Evolutionary conservation across 129 eudicot species (phyloP).

Genomic region (Erigeron canadensis): DNA sequence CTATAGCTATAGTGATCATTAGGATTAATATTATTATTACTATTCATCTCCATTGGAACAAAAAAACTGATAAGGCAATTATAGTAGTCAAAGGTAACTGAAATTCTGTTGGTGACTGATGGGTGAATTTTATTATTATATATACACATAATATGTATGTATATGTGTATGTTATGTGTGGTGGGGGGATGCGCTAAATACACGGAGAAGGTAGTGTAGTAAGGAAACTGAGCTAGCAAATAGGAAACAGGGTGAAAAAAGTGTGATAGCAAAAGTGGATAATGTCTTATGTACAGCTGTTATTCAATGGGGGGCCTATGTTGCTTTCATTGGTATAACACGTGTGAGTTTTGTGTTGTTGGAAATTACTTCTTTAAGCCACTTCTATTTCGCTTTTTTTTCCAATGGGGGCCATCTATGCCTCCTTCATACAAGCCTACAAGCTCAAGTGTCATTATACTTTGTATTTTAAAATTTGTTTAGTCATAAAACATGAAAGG

Average conservation of each 20-base stretch:
- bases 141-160: background rate
- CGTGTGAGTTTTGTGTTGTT: constrained; percentile 33
- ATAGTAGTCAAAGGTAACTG: background rate
- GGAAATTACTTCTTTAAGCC: constrained; percentile 17
- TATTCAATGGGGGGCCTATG: constrained; percentile 7
- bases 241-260: constrained; percentile 24
- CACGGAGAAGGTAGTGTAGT: constrained; percentile 27
- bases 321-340: constrained; percentile 18
- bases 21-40: background rate
- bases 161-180: background rate
- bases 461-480: too few species aligned
- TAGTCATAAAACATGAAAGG: too few species aligned
- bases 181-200: constrained; percentile 1
- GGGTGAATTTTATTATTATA: background rate
- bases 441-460: too few species aligned
- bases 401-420: background rate
- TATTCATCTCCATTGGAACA: constrained; percentile 17
- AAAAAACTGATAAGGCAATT: background rate
- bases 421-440: background rate
- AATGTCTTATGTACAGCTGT: constrained; percentile 31
- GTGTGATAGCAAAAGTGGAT: constrained; percentile 29
- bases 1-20: background rate
- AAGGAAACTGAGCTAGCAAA: constrained; percentile 15
- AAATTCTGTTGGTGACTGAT: constrained; percentile 1
- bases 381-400: background rate